A percentile compares a stretch with the other conserved stretches of the same genome.
Evolutionary conservation across 2,329 filamentous ascomycete genomes (phyloP).

Genomic region (Didymella lethalis): DNA sequence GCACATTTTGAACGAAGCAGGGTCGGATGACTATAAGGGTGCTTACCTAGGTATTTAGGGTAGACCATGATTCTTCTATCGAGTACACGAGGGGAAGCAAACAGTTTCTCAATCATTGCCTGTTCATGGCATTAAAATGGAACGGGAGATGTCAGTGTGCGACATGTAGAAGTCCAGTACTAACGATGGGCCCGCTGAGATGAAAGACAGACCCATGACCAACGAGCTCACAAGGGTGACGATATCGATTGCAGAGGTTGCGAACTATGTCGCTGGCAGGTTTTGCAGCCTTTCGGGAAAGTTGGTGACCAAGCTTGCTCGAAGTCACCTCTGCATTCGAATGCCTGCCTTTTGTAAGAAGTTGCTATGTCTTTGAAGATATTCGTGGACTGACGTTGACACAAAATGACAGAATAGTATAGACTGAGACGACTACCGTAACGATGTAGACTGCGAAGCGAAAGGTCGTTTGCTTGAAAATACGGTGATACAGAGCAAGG

Average conservation of each 20-base stretch:
- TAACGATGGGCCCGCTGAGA: not conserved
- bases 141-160: no score
- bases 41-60: no score
- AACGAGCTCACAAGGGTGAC: constrained; percentile 9
- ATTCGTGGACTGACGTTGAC: constrained; percentile 19
- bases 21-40: not conserved
- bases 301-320: constrained; percentile 26
- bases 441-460: constrained; percentile 7
- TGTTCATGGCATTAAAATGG: no score
- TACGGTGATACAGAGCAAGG: constrained; percentile 33
- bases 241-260: constrained; percentile 30
- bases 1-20: not conserved
- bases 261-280: constrained; percentile 28
- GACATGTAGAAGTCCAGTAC: no score
- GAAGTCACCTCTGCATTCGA: constrained; percentile 29
- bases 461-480: constrained; percentile 27
- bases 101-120: no score
- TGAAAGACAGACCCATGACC: constrained; percentile 1
- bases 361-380: not conserved
- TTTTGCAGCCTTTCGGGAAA: constrained; percentile 35
- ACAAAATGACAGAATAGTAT: constrained; percentile 11
- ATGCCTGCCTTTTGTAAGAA: constrained; percentile 21
- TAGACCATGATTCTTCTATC: not conserved
- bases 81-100: not conserved
- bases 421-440: not conserved